Base-by-base conservation (phyloP, 228 moss, liverwort and hornwort genomes). In the Sphagnum fallax region DNA sequence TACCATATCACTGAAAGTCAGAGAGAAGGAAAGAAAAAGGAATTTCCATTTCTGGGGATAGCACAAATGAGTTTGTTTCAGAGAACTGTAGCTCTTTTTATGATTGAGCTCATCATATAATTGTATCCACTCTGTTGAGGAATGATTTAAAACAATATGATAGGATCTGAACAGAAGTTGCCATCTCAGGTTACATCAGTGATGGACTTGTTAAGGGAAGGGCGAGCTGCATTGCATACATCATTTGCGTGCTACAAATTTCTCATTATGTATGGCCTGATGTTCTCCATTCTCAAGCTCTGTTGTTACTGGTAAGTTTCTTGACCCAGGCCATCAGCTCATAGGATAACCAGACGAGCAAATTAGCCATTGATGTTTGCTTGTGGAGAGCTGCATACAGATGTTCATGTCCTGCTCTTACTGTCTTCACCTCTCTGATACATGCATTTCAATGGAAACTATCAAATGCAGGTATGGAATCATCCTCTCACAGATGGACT, bases 201-300 rank as follows among this genome's bases (percentile, higher is more conserved):
- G 5, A 91, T 91, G 71, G 94, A 89, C 49, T 88, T 94, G 65
- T 52, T 94, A 50, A 81, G 88, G 63, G 94, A 94, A 80, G 91
- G 94, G 65, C 91, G 94, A n/a, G 90, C 88, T 74, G 94, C 94
- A 51, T 76, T 94, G 59, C 94, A 94, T 79, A 94, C 94, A 32
- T 94, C 94, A 55, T 94, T 91, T 65, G 89, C 91, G 65, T 94
- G 91, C 69, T 94, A 91, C 81, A 94, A 91, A 66, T 91, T 89
- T 71, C 72, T 94, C 71, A 91, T 94, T 70, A 89, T 78, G 61
- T 94, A 91, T 73, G 94, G 94, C 64, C 80, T 94, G 63, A 91
- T 91, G 83, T 91, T 94, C 70, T 94, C 94, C 60, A 77, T 94
- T 50, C 84, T 91, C 79, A 94, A 94, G 77, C 86, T 94, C n/a